Evolutionary conservation across 148 eudicot species (phyloP).

Genomic region (Nepenthes gracilis): DNA sequence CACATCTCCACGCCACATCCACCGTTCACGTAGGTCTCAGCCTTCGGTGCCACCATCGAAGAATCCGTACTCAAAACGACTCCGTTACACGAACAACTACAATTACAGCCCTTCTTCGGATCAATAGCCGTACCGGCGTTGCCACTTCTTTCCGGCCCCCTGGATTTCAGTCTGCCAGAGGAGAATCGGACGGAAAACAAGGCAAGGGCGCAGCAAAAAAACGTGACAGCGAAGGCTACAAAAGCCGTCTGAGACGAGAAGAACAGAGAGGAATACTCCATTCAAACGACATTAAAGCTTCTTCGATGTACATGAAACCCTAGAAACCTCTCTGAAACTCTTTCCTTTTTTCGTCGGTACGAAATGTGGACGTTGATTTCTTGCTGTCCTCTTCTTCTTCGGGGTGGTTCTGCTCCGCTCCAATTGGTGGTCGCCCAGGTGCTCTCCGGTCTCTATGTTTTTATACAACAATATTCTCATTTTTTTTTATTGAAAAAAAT

Average conservation of each 20-base stretch:
- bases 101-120: constrained; percentile 3
- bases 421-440: too few species aligned
- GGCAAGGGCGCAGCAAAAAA: constrained; percentile 28
- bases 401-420: too few species aligned
- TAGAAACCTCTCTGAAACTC: constrained; percentile 3
- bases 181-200: constrained; percentile 26
- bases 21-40: constrained; percentile 14
- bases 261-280: constrained; percentile 32
- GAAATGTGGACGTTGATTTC: too few species aligned
- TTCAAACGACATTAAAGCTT: constrained; percentile 50
- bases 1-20: constrained; percentile 21
- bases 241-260: constrained; percentile 15
- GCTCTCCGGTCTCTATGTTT: too few species aligned
- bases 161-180: constrained; percentile 6
- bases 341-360: background rate
- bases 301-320: constrained; percentile 26
- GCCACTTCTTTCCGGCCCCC: background rate
- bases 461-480: too few species aligned
- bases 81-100: constrained; percentile 20
- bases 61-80: constrained; percentile 12
- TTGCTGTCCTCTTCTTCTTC: too few species aligned
- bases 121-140: background rate
- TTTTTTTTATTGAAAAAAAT: too few species aligned
- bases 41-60: background rate
- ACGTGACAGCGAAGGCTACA: constrained; percentile 21